A percentile compares a stretch with the other conserved stretches of the same genome.
These are phyloP conservation scores for Stylonectria norvegica DNA, from an alignment of 2,329 filamentous ascomycete genomes.

Conservation along the genomic window DNA sequence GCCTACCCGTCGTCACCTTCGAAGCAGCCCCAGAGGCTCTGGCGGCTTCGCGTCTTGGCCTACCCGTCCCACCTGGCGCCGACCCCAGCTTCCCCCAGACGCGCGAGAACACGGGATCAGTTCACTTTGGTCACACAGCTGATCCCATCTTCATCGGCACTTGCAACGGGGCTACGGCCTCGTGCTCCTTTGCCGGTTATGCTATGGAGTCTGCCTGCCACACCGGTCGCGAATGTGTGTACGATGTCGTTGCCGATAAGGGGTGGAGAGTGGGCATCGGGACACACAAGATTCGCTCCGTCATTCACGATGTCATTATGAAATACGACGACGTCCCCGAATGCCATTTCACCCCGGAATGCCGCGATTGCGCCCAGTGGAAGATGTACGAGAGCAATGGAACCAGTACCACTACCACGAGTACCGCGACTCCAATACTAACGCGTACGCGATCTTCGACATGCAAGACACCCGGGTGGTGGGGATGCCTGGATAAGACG, in stretches of 20 bases:
- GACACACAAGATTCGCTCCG: conserved; percentile 83
- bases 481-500: conserved; percentile 70
- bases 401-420: conserved; percentile 68
- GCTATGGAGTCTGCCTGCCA: conserved; percentile 93
- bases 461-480: conserved; percentile 91
- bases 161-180: conserved; percentile 85
- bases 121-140: conserved; percentile 92
- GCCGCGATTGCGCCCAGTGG: conserved; percentile 88
- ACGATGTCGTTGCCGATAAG: conserved; percentile 87
- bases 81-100: conserved; percentile 69
- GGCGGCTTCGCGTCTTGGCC: conserved; percentile 76
- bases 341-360: conserved; percentile 73
- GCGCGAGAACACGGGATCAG: conserved; percentile 70
- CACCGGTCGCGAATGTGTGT: conserved; percentile 80
- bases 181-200: conserved; percentile 88
- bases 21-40: conserved; percentile 90
- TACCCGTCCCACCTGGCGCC: conserved; percentile 78
- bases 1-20: conserved; percentile 85
- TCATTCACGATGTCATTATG: conserved; percentile 83
- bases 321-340: conserved; percentile 77
- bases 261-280: conserved; percentile 90
- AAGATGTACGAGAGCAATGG: conserved; percentile 93
- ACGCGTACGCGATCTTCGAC: conserved; percentile 80
- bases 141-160: conserved; percentile 93
- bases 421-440: conserved; percentile 54